phyloP scores from a whole-genome alignment of 1,139 yeast genomes.

The Geotrichum cucujoidarum region DNA sequence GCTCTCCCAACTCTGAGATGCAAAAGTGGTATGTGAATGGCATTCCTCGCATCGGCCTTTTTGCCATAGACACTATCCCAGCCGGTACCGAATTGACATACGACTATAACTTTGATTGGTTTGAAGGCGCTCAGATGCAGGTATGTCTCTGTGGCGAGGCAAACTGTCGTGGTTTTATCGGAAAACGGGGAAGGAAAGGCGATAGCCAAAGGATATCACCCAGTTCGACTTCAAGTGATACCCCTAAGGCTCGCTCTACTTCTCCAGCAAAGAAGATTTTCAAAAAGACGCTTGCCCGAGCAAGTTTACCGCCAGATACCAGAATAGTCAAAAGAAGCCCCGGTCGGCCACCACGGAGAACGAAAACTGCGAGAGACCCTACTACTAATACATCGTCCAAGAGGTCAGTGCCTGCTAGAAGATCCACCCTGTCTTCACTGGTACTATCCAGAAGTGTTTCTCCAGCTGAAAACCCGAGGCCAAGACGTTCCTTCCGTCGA shows the following conservation, averaged over 20 bases:
- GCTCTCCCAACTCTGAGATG: slow-evolving; percentile 42
- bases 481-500: not conserved
- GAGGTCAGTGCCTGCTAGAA: not conserved
- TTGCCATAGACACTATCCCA: slow-evolving; percentile 38
- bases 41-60: slow-evolving; percentile 41
- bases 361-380: not conserved
- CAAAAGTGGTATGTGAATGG: slow-evolving; percentile 43
- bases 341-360: not conserved
- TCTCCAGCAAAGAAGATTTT: not conserved
- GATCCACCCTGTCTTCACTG: not conserved
- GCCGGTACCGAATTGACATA: slow-evolving; percentile 41
- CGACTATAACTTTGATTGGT: slow-evolving; percentile 43
- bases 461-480: too few species aligned
- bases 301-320: not conserved
- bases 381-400: not conserved
- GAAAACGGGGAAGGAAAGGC: slow-evolving; percentile 23
- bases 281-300: not conserved
- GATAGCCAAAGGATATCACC: slow-evolving; percentile 1
- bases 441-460: too few species aligned
- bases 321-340: not conserved
- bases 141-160: slow-evolving; percentile 39
- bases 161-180: slow-evolving; percentile 40
- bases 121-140: slow-evolving; percentile 39
- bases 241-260: not conserved
- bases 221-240: not conserved